A percentile compares a stretch with the other conserved stretches of the same genome.
phyloP scores from a whole-genome alignment of 345 rosid genomes.

The Theobroma cacao region DNA sequence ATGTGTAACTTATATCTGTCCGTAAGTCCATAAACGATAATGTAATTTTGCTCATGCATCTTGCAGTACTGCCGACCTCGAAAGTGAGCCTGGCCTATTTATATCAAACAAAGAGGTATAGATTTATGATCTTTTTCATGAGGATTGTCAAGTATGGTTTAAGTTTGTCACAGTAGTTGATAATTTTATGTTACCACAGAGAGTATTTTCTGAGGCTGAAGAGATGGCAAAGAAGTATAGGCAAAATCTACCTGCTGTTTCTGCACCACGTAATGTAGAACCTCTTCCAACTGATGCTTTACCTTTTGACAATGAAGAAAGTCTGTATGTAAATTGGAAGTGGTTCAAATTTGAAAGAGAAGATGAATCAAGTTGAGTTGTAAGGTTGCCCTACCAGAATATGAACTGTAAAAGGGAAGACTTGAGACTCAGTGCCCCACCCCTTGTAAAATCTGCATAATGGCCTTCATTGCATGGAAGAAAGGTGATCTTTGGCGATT shows the following conservation, averaged over 20 bases:
- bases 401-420: background rate
- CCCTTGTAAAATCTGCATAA: background rate
- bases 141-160: background rate
- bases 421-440: background rate
- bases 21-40: background rate
- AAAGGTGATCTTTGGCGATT: constrained; percentile 10
- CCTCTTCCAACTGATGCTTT: constrained; percentile 30
- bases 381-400: background rate
- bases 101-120: constrained; percentile 74
- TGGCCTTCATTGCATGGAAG: background rate
- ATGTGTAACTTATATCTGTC: background rate
- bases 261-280: constrained; percentile 22
- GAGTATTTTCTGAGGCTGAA: constrained; percentile 78
- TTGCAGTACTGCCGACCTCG: constrained; percentile 80
- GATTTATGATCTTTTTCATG: background rate
- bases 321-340: constrained; percentile 74
- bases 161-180: background rate
- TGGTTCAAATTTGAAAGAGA: constrained; percentile 82
- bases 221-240: constrained; percentile 80
- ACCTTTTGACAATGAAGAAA: constrained; percentile 50
- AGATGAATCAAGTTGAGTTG: constrained; percentile 14
- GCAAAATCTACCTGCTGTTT: constrained; percentile 44
- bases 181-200: constrained; percentile 36
- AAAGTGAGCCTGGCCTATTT: constrained; percentile 84
- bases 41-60: constrained; percentile 1